Evolutionary conservation across 352 stramenopile genomes (phyloP).

Genomic region (Globisporangium cylindrosporum): DNA sequence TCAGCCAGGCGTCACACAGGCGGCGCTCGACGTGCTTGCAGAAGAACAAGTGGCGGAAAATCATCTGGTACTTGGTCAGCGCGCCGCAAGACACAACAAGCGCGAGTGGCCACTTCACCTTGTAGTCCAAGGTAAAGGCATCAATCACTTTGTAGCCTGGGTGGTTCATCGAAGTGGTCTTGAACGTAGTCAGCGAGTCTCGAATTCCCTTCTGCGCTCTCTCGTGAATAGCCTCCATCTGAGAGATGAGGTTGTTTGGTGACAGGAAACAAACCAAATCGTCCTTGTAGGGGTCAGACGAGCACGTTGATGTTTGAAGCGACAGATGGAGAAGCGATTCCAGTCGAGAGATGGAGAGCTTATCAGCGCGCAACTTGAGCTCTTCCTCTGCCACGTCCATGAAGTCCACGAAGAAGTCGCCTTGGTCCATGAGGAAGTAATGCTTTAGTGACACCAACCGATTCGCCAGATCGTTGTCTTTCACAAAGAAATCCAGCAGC

Average conservation of each 20-base stretch:
- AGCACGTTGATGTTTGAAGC: slow-evolving; percentile 91
- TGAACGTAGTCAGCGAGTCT: slow-evolving; percentile 74
- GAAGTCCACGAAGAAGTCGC: slow-evolving; percentile 98
- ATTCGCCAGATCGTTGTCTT: slow-evolving; percentile 77
- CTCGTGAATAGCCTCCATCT: slow-evolving; percentile 92
- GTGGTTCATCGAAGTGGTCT: slow-evolving; percentile 61
- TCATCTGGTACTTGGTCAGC: slow-evolving; percentile 97
- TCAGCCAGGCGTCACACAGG: slow-evolving; percentile 94
- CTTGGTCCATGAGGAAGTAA: slow-evolving; percentile 99
- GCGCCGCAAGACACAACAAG: slow-evolving; percentile 94
- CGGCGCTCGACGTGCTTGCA: slow-evolving; percentile 97
- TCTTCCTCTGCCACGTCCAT: slow-evolving; percentile 96
- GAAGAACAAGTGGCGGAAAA: slow-evolving; percentile 99
- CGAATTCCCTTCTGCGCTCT: slow-evolving; percentile 60
- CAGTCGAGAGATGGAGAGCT: slow-evolving; percentile 85
- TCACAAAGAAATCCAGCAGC: slow-evolving; percentile 77
- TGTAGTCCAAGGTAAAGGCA: slow-evolving; percentile 95
- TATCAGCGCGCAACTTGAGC: slow-evolving; percentile 85
- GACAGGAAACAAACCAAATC: slow-evolving; percentile 88
- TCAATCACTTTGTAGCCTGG: slow-evolving; percentile 92
- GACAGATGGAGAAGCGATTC: slow-evolving; percentile 94
- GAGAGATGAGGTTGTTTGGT: slow-evolving; percentile 86
- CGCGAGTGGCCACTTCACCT: slow-evolving; percentile 96
- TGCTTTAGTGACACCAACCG: slow-evolving; percentile 91
- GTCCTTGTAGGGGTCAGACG: slow-evolving; percentile 87